phyloP scores from a whole-genome alignment of 2,329 filamentous ascomycete genomes.

The Aaosphaeria pasadenensis region DNA sequence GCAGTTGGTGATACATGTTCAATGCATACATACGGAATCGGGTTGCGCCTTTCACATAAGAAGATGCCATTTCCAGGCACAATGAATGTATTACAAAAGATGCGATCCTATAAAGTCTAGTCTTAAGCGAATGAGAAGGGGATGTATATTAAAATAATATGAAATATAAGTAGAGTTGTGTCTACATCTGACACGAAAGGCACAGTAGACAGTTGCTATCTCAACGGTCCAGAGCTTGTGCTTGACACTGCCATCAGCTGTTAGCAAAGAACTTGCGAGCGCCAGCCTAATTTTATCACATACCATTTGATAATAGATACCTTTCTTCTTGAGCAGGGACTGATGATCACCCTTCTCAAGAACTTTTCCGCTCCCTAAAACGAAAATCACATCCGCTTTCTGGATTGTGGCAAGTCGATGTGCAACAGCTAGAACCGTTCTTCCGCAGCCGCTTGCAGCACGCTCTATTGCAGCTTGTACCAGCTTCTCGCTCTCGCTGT shows the following conservation, averaged over 20 bases:
- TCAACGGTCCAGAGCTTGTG: conserved; percentile 36
- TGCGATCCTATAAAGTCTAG: too few species aligned
- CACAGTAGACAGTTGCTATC: not conserved
- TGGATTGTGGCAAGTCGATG: conserved; percentile 38
- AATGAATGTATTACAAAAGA: too few species aligned
- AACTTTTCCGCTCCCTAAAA: conserved; percentile 31
- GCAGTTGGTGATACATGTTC: too few species aligned
- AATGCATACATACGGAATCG: too few species aligned
- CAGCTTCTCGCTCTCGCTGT: conserved; percentile 32
- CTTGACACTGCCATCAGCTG: conserved; percentile 26
- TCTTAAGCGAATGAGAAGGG: too few species aligned
- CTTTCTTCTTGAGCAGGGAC: conserved; percentile 12
- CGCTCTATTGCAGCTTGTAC: conserved; percentile 35
- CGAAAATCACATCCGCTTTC: conserved; percentile 37
- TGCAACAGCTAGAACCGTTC: conserved; percentile 35
- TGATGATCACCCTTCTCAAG: conserved; percentile 28
- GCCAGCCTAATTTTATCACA: not conserved
- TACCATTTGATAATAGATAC: conserved; percentile 22
- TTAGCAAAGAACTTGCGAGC: not conserved
- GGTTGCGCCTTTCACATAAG: too few species aligned
- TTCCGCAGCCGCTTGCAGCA: conserved; percentile 21
- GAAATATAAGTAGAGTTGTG: too few species aligned
- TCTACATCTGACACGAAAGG: too few species aligned
- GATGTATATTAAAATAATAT: too few species aligned
- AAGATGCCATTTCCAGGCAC: too few species aligned